phyloP scores from a whole-genome alignment of 805 yeast species.

The Scheffersomyces lignosus region DNA sequence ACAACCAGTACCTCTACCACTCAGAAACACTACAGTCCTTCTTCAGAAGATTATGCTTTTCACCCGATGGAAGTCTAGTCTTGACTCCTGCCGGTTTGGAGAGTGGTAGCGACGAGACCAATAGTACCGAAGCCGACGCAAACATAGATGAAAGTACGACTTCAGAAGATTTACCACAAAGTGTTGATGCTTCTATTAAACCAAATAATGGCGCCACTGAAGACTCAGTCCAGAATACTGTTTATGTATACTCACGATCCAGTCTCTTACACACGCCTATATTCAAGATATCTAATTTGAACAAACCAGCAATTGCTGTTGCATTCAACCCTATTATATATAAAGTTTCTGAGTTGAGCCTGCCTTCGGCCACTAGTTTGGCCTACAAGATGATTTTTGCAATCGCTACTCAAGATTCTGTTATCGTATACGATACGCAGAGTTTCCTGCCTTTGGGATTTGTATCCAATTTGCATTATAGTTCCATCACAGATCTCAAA shows the following conservation, averaged over 20 bases:
- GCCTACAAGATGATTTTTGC: constrained; percentile 88
- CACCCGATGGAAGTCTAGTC: constrained; percentile 86
- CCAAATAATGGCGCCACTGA: constrained; percentile 9
- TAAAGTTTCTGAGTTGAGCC: constrained; percentile 31
- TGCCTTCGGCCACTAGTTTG: constrained; percentile 23
- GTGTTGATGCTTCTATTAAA: no score
- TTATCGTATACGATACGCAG: constrained; percentile 80
- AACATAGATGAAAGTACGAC: not conserved
- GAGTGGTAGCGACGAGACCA: constrained; percentile 7
- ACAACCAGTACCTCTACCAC: constrained; percentile 53
- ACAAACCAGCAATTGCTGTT: constrained; percentile 82
- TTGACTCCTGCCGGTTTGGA: constrained; percentile 48
- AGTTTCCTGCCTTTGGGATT: constrained; percentile 65
- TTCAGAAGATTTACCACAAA: no score
- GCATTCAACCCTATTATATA: constrained; percentile 73
- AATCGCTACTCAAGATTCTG: constrained; percentile 87
- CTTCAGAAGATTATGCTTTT: constrained; percentile 80
- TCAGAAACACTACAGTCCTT: constrained; percentile 88
- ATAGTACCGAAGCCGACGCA: constrained; percentile 2
- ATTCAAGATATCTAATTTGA: constrained; percentile 74
- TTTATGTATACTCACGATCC: constrained; percentile 72
- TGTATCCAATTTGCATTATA: constrained; percentile 80
- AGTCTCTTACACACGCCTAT: constrained; percentile 71
- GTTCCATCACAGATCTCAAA: constrained; percentile 80
- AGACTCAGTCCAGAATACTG: constrained; percentile 62